A percentile compares a stretch with the other conserved stretches of the same genome.
These are phyloP conservation scores for Ormosia emarginata DNA, from an alignment of 306 rosid genomes.

Conservation along the genomic window DNA sequence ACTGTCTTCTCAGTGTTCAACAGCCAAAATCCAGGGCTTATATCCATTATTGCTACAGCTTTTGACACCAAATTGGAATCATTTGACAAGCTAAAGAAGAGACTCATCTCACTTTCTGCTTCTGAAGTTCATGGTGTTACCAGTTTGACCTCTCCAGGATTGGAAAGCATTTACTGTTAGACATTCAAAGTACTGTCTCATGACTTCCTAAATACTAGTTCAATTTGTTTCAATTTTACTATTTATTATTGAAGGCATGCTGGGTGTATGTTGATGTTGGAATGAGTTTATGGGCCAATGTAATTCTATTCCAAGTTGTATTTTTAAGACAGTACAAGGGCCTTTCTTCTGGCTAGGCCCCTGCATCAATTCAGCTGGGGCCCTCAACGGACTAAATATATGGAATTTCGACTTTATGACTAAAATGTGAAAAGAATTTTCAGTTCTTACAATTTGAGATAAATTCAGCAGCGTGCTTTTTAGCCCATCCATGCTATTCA, in stretches of 20 bases:
- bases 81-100: constrained; percentile 27
- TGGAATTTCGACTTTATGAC: neutral
- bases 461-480: neutral
- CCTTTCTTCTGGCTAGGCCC: neutral
- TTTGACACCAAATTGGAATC: constrained; percentile 33
- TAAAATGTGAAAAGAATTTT: neutral
- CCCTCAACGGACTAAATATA: neutral
- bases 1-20: constrained; percentile 45
- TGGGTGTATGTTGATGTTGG: neutral
- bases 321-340: neutral
- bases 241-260: neutral
- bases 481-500: neutral
- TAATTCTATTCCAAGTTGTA: neutral
- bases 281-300: neutral
- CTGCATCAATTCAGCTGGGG: no score
- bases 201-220: constrained; percentile 4
- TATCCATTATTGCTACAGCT: constrained; percentile 27
- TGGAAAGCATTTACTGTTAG: constrained; percentile 29
- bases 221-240: neutral
- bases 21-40: constrained; percentile 74
- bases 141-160: constrained; percentile 7
- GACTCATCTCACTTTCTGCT: constrained; percentile 35
- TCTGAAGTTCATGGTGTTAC: constrained; percentile 11
- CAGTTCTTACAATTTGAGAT: neutral
- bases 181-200: neutral